Evolutionary conservation across 129 eudicot species (phyloP).

Genomic region (Arctium lappa): DNA sequence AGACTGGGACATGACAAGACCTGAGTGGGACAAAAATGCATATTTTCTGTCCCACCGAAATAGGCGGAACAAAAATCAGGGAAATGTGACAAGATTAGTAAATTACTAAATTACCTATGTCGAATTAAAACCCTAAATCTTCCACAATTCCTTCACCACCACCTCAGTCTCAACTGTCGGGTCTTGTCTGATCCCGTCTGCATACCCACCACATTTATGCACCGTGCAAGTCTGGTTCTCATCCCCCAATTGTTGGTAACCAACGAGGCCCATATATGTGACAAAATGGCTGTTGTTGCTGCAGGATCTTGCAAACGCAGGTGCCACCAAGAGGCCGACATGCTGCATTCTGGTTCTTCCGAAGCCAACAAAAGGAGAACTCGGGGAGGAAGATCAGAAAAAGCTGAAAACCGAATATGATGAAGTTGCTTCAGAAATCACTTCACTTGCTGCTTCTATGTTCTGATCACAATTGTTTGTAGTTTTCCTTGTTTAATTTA

Average conservation of each 20-base stretch:
- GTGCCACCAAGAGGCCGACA: slow-evolving; percentile 97
- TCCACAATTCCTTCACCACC: too few relatives aligned
- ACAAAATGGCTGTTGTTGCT: slow-evolving; percentile 3
- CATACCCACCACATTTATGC: too few relatives aligned
- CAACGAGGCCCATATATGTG: background rate
- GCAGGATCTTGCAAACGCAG: slow-evolving; percentile 98
- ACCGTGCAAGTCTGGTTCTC: too few relatives aligned
- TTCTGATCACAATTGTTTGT: slow-evolving; percentile 39
- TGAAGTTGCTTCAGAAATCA: slow-evolving; percentile 68
- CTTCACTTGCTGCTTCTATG: slow-evolving; percentile 60
- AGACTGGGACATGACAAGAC: too few relatives aligned
- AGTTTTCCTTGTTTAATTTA: background rate
- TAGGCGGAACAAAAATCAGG: too few relatives aligned
- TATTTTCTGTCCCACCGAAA: too few relatives aligned
- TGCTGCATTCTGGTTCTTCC: slow-evolving; percentile 83
- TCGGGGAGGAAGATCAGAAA: slow-evolving; percentile 59
- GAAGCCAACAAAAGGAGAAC: slow-evolving; percentile 85
- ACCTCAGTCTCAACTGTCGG: too few relatives aligned
- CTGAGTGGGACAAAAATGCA: too few relatives aligned
- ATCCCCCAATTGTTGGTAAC: background rate
- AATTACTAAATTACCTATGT: background rate
- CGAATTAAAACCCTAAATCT: too few relatives aligned
- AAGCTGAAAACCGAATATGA: slow-evolving; percentile 81
- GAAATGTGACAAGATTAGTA: background rate
- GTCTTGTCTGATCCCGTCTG: too few relatives aligned